Conservation (phyloP, 768 basidiomycete species). For the Imleria badia region DNA sequence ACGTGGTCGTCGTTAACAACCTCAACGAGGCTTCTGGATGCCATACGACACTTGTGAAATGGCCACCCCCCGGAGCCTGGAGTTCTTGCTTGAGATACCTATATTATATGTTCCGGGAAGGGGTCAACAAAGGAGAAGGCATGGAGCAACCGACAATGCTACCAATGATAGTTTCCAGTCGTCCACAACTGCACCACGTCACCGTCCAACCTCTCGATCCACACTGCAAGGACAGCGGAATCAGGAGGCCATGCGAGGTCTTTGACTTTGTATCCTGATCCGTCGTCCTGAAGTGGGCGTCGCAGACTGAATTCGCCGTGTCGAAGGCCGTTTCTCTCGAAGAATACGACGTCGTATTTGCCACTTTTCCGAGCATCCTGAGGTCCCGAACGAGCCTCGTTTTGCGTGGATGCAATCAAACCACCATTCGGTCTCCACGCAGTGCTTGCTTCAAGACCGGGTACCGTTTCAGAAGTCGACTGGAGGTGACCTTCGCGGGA, state of each 20-base stretch:
- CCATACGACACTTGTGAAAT: conserved; percentile 80
- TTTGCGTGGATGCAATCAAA: conserved; percentile 77
- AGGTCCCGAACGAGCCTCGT: conserved; percentile 71
- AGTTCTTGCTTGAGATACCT: conserved; percentile 96
- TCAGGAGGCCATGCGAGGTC: conserved; percentile 88
- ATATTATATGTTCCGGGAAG: background rate
- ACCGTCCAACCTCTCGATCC: conserved; percentile 67
- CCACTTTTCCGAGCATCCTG: conserved; percentile 65
- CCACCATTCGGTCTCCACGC: conserved; percentile 91
- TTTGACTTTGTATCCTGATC: conserved; percentile 70
- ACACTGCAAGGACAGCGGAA: conserved; percentile 80
- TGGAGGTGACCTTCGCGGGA: conserved; percentile 60
- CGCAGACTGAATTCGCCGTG: conserved; percentile 84
- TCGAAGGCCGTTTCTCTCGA: conserved; percentile 91
- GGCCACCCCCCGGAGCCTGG: conserved; percentile 44
- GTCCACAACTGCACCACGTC: conserved; percentile 96
- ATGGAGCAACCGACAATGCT: conserved; percentile 2
- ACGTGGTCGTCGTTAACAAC: conserved; percentile 62
- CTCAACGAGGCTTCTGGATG: conserved; percentile 77
- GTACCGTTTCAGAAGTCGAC: conserved; percentile 79
- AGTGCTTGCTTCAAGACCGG: conserved; percentile 77
- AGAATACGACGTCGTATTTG: conserved; percentile 86
- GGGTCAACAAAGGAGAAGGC: conserved; percentile 5
- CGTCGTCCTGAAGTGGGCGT: conserved; percentile 32
- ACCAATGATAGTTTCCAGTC: conserved; percentile 95